Base-by-base conservation (phyloP, 1,284 basidiomycete species). In the Erythrobasidium hasegawianum region DNA sequence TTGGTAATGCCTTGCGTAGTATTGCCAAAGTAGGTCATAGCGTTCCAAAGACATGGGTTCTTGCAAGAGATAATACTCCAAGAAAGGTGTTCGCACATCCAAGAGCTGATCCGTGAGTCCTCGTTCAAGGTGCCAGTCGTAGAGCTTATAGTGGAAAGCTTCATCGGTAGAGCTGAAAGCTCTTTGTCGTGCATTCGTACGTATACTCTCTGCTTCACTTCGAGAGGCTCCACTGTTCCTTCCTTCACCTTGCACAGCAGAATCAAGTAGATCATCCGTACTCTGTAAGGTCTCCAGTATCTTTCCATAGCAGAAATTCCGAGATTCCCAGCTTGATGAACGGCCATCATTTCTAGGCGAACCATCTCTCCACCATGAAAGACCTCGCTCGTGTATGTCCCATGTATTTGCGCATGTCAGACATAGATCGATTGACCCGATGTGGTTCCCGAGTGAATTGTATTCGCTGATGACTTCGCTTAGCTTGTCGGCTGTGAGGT, bases 11-110 rank as follows among this genome's bases (percentile, higher is more conserved):
- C 94, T 90, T 56, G 95, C 90, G 75, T 97, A 96, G 78, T 89
- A 95, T 75, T 97, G 91, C 95, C 96, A 98, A 2, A 98, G 79
- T 5, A 98, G 78, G 75, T 98, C 90, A 72, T 86, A 87, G 75
- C 95, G 90, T 71, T 88, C 83, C 10, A 87, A 84, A 0, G 86
- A 87, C 1, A 83, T 78, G 16, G 92, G 91, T 67, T 89, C 88
- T 67, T 88, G 83, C 70, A 83, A 83, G 27, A 98, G 84, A 78
- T 95, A 93, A 13, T 85, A 84, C 78, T 97, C 95, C 55, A 99
- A 81, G 43, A 27, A 57, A 14, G 29, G 24, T 22, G 61, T 27
- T 61, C 83, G 64, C 67, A 92, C 92, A 81, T 93, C 90, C 27
- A 98, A 81, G 22, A 99, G 80, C 76, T 94, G 88, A 75, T 97